phyloP scores from a whole-genome alignment of 805 yeast species.

The Debaryomyces castellii region DNA sequence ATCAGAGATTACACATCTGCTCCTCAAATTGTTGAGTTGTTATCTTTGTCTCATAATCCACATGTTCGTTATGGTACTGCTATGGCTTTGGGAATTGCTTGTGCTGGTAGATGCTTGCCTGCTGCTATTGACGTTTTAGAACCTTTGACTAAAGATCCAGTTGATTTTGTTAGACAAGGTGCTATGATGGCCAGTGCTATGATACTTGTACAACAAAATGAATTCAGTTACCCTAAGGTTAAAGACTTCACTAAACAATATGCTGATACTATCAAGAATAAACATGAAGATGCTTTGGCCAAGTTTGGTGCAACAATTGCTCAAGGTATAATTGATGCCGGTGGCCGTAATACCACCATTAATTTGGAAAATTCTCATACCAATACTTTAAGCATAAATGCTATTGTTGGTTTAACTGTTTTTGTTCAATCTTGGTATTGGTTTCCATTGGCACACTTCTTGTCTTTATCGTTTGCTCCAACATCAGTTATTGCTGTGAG shows the following conservation, averaged over 20 bases:
- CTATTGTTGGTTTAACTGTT: constrained; percentile 87
- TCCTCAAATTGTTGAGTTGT: constrained; percentile 90
- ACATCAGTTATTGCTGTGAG: constrained; percentile 82
- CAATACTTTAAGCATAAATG: constrained; percentile 84
- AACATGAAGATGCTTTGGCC: constrained; percentile 95
- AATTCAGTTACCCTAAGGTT: constrained; percentile 76
- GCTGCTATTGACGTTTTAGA: constrained; percentile 90
- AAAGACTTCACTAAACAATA: constrained; percentile 71
- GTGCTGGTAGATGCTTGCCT: constrained; percentile 90
- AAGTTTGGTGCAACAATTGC: constrained; percentile 96
- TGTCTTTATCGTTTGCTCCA: constrained; percentile 88
- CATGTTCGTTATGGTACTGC: constrained; percentile 99
- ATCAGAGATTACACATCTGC: constrained; percentile 89
- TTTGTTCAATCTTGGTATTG: constrained; percentile 97
- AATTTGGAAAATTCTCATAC: constrained; percentile 85
- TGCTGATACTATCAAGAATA: constrained; percentile 74
- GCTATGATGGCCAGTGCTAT: constrained; percentile 89
- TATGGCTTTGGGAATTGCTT: constrained; percentile 92
- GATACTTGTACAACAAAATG: constrained; percentile 87
- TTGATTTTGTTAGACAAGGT: constrained; percentile 97
- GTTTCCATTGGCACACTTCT: constrained; percentile 95
- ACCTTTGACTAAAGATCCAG: constrained; percentile 90
- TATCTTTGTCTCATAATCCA: constrained; percentile 94
- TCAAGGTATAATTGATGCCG: constrained; percentile 97
- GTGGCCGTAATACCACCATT: constrained; percentile 96